Percentiles rank a stretch among this genome's conserved stretches.
Conservation (phyloP, 1,284 basidiomycete genomes). For the Sphaerobolus stellatus region DNA sequence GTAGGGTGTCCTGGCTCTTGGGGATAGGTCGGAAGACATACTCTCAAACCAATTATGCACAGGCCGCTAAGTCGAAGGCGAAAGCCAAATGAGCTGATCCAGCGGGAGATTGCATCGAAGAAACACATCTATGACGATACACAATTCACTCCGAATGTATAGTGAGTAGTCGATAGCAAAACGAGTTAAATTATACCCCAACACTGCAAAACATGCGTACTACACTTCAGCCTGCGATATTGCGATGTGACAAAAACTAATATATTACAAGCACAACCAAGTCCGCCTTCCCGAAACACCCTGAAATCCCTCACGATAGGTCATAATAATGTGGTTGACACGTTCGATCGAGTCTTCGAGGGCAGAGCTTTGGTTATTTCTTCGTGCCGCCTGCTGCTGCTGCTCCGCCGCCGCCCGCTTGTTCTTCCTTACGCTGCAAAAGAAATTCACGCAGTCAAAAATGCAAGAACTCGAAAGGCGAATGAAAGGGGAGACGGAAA, state of each 20-base stretch:
- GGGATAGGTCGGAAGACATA: constrained; percentile 62
- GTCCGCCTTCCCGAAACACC: no score
- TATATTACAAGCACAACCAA: no score
- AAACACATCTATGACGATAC: no score
- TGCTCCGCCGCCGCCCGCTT: constrained; percentile 67
- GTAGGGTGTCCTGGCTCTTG: constrained; percentile 63
- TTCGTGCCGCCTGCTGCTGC: constrained; percentile 48
- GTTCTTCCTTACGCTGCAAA: constrained; percentile 28
- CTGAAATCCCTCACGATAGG: no score
- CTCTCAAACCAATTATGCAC: not conserved
- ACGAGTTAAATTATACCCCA: no score
- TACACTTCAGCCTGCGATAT: no score
- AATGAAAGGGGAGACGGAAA: not conserved
- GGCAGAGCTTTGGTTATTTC: constrained; percentile 5
- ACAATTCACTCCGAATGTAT: no score
- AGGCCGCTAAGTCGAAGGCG: not conserved
- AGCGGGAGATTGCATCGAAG: no score
- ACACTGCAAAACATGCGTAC: no score
- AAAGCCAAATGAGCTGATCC: not conserved
- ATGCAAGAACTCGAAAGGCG: constrained; percentile 1
- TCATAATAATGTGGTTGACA: no score
- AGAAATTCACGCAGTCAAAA: constrained; percentile 4
- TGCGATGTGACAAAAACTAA: no score
- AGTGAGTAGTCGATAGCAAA: no score
- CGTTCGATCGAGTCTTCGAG: not conserved